These are phyloP conservation scores for Omphalea diandra DNA, from an alignment of 441 rosid genomes.

Conservation along the genomic window DNA sequence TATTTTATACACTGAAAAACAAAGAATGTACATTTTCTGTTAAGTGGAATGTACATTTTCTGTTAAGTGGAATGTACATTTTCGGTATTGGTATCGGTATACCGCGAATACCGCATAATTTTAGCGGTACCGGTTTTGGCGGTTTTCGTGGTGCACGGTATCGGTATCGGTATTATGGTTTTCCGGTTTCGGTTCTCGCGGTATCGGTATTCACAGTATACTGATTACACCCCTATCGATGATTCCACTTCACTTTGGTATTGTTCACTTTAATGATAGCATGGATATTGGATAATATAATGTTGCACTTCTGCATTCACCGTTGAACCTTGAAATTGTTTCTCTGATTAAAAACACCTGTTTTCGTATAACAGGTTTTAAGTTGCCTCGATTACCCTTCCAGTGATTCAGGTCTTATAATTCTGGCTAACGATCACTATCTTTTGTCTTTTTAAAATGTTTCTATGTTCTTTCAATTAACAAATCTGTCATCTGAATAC, in stretches of 20 bases:
- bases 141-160: too few relatives aligned
- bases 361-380: conserved; percentile 1
- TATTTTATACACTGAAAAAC: too few relatives aligned
- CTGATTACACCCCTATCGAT: too few relatives aligned
- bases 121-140: too few relatives aligned
- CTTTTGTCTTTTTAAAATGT: not conserved
- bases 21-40: too few relatives aligned
- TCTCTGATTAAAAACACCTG: not conserved
- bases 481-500: not conserved
- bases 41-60: too few relatives aligned
- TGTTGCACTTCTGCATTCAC: not conserved
- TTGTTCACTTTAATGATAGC: not conserved
- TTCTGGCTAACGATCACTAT: not conserved
- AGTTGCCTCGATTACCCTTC: not conserved
- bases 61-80: too few relatives aligned
- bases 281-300: not conserved
- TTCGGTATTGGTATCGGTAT: too few relatives aligned
- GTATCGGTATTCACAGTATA: too few relatives aligned
- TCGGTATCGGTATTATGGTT: too few relatives aligned
- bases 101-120: too few relatives aligned
- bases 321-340: not conserved
- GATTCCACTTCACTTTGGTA: not conserved
- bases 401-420: not conserved
- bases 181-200: too few relatives aligned
- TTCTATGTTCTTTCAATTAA: not conserved